Percentiles rank a stretch among this genome's conserved stretches.
phyloP scores from a whole-genome alignment of 2,329 filamentous ascomycete species.

The Rhynchosporium graminicola region DNA sequence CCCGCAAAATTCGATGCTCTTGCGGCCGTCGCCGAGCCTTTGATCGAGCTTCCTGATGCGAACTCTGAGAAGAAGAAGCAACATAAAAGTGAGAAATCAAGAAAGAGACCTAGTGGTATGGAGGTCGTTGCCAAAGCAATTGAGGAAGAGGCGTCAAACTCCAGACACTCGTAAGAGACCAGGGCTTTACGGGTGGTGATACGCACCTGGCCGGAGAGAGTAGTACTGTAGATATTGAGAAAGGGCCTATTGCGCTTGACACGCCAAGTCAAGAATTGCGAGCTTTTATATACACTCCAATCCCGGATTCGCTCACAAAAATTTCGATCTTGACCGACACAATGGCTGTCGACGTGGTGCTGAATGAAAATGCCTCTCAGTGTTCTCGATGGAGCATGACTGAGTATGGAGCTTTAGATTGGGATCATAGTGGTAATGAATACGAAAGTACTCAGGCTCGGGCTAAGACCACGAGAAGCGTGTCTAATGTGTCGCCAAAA shows the following conservation, averaged over 20 bases:
- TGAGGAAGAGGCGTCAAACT: conserved; percentile 36
- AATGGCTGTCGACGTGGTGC: neutral
- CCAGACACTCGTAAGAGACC: conserved; percentile 41
- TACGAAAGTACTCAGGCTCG: conserved; percentile 22
- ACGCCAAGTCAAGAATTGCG: neutral
- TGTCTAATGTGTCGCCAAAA: conserved; percentile 8
- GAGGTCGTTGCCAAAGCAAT: conserved; percentile 17
- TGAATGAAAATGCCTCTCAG: conserved; percentile 26
- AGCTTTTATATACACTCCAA: conserved; percentile 21
- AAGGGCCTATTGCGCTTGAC: conserved; percentile 4
- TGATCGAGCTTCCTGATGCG: conserved; percentile 20
- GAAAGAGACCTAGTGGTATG: conserved; percentile 20
- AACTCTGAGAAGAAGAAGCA: conserved; percentile 28
- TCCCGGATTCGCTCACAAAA: neutral
- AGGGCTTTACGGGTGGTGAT: conserved; percentile 42
- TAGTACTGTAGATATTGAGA: conserved; percentile 7
- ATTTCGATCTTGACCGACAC: neutral
- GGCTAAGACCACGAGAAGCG: conserved; percentile 20
- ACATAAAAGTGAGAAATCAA: conserved; percentile 15
- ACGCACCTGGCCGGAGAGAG: conserved; percentile 33
- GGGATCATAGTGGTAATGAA: conserved; percentile 24
- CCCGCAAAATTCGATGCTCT: neutral
- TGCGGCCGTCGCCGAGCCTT: conserved; percentile 13
- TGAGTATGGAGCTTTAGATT: conserved; percentile 26
- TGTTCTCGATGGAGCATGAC: conserved; percentile 20